These are phyloP conservation scores for Mantamonas sphyraenae DNA, from an alignment of 78 protist species.

Conservation along the genomic window DNA sequence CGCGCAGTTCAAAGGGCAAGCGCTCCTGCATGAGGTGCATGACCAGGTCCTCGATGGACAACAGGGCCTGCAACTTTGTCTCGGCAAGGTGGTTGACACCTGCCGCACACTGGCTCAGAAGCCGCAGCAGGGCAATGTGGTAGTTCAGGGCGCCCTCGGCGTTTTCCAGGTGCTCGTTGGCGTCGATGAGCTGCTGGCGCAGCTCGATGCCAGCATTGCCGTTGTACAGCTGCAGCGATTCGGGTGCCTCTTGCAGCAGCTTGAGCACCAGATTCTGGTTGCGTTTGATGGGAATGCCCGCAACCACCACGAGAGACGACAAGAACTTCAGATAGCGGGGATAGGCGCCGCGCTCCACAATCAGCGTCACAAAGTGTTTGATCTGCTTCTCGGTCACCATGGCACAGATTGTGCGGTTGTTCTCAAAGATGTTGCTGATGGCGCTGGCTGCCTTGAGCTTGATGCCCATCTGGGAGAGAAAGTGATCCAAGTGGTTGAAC, in stretches of 20 bases:
- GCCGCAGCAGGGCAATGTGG: neutral
- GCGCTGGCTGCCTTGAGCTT: neutral
- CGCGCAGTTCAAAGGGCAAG: no score
- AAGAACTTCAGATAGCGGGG: neutral
- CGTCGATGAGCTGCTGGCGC: neutral
- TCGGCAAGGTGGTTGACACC: conserved; percentile 1
- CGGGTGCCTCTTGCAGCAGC: conserved; percentile 1
- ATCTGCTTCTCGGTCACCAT: neutral
- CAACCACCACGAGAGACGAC: neutral
- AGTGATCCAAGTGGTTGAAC: neutral
- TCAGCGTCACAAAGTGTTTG: neutral
- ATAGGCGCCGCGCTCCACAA: neutral
- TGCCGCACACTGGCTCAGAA: neutral
- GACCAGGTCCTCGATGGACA: neutral
- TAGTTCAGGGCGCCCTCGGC: neutral
- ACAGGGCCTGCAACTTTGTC: conserved; percentile 1
- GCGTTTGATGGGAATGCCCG: neutral
- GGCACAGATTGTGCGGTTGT: neutral
- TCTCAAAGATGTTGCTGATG: neutral
- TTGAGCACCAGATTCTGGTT: conserved; percentile 1
- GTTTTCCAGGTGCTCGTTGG: neutral
- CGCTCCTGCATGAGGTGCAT: no score
- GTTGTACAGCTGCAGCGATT: no score
- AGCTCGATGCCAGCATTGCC: no score
- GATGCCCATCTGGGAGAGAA: neutral